Base-by-base conservation (phyloP, 495 filamentous ascomycete species). In the Hypoxylon subgilvum region DNA sequence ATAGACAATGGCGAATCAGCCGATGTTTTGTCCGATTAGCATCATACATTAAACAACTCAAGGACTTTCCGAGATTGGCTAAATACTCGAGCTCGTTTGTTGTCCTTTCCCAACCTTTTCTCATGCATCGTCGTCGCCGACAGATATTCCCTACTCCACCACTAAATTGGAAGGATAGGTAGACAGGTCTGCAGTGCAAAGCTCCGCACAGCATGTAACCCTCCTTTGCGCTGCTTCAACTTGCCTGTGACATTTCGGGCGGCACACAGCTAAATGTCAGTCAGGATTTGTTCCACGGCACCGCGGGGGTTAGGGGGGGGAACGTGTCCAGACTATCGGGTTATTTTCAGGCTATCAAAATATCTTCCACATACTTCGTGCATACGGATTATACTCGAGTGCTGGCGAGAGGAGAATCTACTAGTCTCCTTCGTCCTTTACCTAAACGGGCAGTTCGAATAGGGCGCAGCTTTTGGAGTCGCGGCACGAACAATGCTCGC, bases 161-260 rank as follows among this genome's bases (percentile, higher is more conserved):
- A 34, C 59, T 30, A 40, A 57, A 52, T 57, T 28, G 35, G 47
- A 53, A 57, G 54, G 48, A 43, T 54, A 57, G 23, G 61, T 52
- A 64, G 52, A 53, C 12, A 48, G 40, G 41, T 57, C 44, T 64
- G 61, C 43, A 58, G 48, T 43, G 18, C 17, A 41, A 28, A 32
- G 39, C 61, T 54, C 61, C 61, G 54, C 61, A 47, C 49, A 28
- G 54, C 40, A 64, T 64, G 61, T 59, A 64, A 64, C 61, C 61
- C 54, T 47, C 48, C 52, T 27, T n/a, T 40, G 17, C 28, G 9
- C 27, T 49, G 41, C 32, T 41, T 54, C 61, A 41, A 21, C 23
- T 44, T 10, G 7, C 41, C 16, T 12, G 21, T 30, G 23, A 39
- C 35, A 13, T 40, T 27, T 31, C 6, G 35, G 31, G 14, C 47